Conservation (phyloP, 208 protist species). For the Leishmania tarentolae region DNA sequence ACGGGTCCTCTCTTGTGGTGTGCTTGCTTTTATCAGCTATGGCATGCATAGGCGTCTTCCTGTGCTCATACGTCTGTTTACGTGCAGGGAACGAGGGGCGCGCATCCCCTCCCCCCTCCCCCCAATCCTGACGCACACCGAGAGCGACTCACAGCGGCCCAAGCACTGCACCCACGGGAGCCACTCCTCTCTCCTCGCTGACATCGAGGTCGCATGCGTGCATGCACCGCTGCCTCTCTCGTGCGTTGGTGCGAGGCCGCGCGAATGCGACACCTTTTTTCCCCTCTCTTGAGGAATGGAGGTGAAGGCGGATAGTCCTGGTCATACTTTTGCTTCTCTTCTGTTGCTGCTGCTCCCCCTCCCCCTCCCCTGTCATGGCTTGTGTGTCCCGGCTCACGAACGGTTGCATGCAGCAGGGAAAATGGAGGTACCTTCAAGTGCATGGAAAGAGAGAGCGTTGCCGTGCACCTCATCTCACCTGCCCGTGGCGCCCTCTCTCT, state of each 20-base stretch:
- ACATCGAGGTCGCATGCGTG: too few species aligned
- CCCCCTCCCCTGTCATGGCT: too few species aligned
- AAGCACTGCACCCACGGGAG: not conserved
- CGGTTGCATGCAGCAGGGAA: too few species aligned
- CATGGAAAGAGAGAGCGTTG: not conserved
- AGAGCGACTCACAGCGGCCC: not conserved
- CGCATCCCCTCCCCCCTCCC: too few species aligned
- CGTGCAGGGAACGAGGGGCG: not conserved
- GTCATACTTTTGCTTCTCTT: too few species aligned
- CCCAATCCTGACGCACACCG: not conserved
- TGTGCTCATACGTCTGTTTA: not conserved
- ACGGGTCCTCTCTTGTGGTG: not conserved
- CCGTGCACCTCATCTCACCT: not conserved
- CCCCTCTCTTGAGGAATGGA: too few species aligned
- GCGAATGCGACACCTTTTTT: too few species aligned
- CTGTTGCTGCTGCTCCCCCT: too few species aligned
- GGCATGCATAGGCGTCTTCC: not conserved
- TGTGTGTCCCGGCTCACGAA: too few species aligned
- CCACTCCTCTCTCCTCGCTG: too few species aligned
- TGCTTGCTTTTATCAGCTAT: not conserved
- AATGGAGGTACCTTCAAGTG: not conserved
- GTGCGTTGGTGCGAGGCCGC: not conserved
- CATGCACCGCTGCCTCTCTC: not conserved
- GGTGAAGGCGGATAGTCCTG: too few species aligned
- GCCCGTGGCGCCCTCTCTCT: not conserved